Percentiles rank a stretch among this genome's conserved stretches.
phyloP scores from a whole-genome alignment of 2,329 filamentous ascomycete species.

The Xylariaceae sp. region DNA sequence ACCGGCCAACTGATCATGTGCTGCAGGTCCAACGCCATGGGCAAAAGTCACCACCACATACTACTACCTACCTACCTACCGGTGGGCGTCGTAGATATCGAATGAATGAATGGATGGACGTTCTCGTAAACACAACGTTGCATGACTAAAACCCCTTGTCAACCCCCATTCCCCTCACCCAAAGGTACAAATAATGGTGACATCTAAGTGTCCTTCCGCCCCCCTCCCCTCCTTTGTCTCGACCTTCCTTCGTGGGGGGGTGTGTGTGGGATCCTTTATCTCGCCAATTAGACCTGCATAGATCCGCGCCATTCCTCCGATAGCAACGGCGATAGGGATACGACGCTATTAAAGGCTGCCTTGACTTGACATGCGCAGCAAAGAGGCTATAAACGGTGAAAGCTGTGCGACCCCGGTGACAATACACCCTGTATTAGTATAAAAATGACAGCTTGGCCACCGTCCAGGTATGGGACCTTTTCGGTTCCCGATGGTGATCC shows the following conservation, averaged over 20 bases:
- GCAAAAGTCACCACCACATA: background rate
- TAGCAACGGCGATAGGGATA: background rate
- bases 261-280: background rate
- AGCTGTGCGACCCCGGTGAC: background rate
- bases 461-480: background rate
- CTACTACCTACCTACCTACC: background rate
- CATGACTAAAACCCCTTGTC: background rate
- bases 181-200: background rate
- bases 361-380: background rate
- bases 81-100: background rate
- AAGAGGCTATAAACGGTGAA: background rate
- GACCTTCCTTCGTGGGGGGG: background rate
- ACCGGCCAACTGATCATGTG: too few species aligned
- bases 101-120: background rate
- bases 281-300: background rate
- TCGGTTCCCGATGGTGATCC: background rate
- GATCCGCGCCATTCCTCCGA: background rate
- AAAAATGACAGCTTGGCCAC: background rate
- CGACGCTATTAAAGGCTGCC: background rate
- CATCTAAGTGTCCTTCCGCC: background rate
- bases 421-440: background rate
- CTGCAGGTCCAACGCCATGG: background rate
- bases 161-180: background rate
- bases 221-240: background rate
- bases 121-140: background rate